These are phyloP conservation scores for Cokeromyces recurvatus DNA, from an alignment of 371 early-diverging fungal species.

Conservation along the genomic window DNA sequence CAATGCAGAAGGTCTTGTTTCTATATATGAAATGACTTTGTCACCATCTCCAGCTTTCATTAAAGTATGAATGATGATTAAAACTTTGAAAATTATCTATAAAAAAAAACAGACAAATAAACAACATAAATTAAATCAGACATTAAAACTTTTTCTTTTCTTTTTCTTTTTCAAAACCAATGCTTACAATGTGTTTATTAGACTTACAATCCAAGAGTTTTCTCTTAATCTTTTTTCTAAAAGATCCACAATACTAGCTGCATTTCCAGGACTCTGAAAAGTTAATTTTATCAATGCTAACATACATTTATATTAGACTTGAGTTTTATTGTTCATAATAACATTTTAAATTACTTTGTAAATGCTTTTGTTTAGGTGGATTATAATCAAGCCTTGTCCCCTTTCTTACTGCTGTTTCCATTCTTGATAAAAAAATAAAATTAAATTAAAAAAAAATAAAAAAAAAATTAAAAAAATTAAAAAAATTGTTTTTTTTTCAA, in stretches of 20 bases:
- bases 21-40: conserved; percentile 65
- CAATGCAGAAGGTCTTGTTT: conserved; percentile 51
- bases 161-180: too few relatives aligned
- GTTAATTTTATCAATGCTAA: conserved; percentile 48
- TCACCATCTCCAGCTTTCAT: conserved; percentile 78
- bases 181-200: too few relatives aligned
- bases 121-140: too few relatives aligned
- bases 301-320: conserved; percentile 2
- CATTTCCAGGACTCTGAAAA: conserved; percentile 43
- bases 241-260: conserved; percentile 55
- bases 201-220: conserved; percentile 75
- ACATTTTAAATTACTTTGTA: conserved; percentile 75
- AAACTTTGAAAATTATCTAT: conserved; percentile 87
- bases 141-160: too few relatives aligned
- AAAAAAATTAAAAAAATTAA: too few relatives aligned
- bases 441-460: too few relatives aligned
- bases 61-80: conserved; percentile 82
- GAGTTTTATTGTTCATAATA: background rate
- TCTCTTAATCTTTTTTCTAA: conserved; percentile 63
- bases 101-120: background rate
- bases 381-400: conserved; percentile 73
- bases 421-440: conserved; percentile 10
- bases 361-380: conserved; percentile 83
- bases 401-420: conserved; percentile 78
- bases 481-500: too few relatives aligned